phyloP scores from a whole-genome alignment of 2,329 filamentous ascomycete genomes.

The Zasmidium cellare region DNA sequence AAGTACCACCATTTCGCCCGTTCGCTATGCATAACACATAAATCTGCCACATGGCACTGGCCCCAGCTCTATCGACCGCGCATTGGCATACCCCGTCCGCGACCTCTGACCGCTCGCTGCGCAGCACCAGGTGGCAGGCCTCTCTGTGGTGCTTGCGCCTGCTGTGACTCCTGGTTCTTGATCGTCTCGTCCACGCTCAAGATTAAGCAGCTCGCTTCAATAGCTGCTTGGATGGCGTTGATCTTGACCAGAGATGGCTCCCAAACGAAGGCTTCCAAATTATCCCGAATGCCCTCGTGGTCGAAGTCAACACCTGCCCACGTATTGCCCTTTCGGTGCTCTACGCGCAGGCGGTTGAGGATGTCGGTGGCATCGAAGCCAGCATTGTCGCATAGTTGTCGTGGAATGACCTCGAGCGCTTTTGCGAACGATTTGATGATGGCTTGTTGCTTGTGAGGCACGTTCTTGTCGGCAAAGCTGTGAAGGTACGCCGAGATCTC shows the following conservation, averaged over 20 bases:
- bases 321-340: constrained; percentile 87
- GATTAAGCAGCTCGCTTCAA: constrained; percentile 93
- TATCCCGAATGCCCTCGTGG: constrained; percentile 88
- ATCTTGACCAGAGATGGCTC: constrained; percentile 94
- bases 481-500: constrained; percentile 93
- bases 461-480: constrained; percentile 86
- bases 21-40: constrained; percentile 6
- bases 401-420: constrained; percentile 92
- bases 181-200: constrained; percentile 98
- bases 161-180: constrained; percentile 87
- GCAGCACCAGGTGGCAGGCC: constrained; percentile 67
- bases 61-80: constrained; percentile 23
- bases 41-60: constrained; percentile 9
- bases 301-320: constrained; percentile 97
- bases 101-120: constrained; percentile 81
- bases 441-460: constrained; percentile 91
- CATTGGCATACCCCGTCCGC: constrained; percentile 82
- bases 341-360: constrained; percentile 90
- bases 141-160: constrained; percentile 76
- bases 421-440: constrained; percentile 98
- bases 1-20: constrained; percentile 3
- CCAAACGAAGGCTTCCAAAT: constrained; percentile 96
- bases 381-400: constrained; percentile 97
- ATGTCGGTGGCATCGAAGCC: constrained; percentile 98
- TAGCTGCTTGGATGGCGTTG: constrained; percentile 94